Evolutionary conservation across 208 protist species (phyloP).

Genomic region (Angomonas deanei): DNA sequence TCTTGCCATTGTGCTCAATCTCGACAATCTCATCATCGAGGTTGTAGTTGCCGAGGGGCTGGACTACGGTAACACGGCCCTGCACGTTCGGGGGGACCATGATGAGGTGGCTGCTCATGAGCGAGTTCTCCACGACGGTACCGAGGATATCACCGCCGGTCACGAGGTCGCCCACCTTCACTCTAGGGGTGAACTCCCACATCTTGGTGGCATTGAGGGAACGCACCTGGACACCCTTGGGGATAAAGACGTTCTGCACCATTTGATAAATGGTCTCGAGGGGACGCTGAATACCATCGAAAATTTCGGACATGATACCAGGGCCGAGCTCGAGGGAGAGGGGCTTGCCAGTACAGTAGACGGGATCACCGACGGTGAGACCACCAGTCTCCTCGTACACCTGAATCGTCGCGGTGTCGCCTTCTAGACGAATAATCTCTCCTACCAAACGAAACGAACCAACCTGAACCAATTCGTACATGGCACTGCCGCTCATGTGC

Average conservation of each 20-base stretch:
- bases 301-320: slow-evolving; percentile 99
- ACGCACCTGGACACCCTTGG: slow-evolving; percentile 96
- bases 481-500: slow-evolving; percentile 98
- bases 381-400: slow-evolving; percentile 99
- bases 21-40: slow-evolving; percentile 91
- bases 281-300: slow-evolving; percentile 99
- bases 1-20: slow-evolving; percentile 90
- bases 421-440: slow-evolving; percentile 99
- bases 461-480: slow-evolving; percentile 99
- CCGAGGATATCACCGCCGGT: slow-evolving; percentile 97
- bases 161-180: slow-evolving; percentile 95
- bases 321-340: slow-evolving; percentile 99
- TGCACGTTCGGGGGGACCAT: slow-evolving; percentile 94
- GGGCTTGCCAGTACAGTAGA: slow-evolving; percentile 98
- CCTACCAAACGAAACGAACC: slow-evolving; percentile 97
- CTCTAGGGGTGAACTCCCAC: slow-evolving; percentile 96
- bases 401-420: slow-evolving; percentile 99
- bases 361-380: slow-evolving; percentile 99
- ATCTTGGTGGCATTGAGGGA: slow-evolving; percentile 90
- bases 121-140: slow-evolving; percentile 94
- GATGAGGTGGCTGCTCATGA: slow-evolving; percentile 96
- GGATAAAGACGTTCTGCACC: slow-evolving; percentile 98
- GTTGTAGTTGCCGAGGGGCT: slow-evolving; percentile 92
- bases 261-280: slow-evolving; percentile 97
- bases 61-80: slow-evolving; percentile 93